phyloP scores from a whole-genome alignment of 1,284 basidiomycete genomes.

The Peniophora sp. region DNA sequence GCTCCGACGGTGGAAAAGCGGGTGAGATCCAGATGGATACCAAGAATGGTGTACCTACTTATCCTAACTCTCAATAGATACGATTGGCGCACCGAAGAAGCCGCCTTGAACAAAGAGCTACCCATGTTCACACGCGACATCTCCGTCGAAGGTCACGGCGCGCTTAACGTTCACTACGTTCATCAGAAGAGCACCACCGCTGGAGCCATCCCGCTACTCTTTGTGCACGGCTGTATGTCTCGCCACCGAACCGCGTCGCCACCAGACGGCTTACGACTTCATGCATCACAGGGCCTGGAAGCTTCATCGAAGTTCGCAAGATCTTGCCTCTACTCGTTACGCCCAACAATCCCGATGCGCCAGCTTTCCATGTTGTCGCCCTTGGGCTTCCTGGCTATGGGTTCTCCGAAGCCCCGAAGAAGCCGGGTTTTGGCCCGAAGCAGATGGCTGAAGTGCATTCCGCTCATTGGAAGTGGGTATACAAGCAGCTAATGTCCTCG shows the following conservation, averaged over 20 bases:
- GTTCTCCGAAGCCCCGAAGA: constrained; percentile 37
- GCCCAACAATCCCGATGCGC: constrained; percentile 28
- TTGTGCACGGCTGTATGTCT: constrained; percentile 36
- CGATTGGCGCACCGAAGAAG: constrained; percentile 36
- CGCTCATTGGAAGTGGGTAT: constrained; percentile 11
- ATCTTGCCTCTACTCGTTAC: constrained; percentile 40
- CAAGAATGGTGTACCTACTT: too few relatives aligned
- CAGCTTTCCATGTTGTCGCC: constrained; percentile 52
- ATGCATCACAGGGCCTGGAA: constrained; percentile 42
- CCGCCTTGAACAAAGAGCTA: constrained; percentile 27
- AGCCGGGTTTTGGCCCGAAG: constrained; percentile 24
- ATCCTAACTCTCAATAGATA: constrained; percentile 16
- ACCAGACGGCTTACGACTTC: neutral
- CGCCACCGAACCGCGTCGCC: too few relatives aligned
- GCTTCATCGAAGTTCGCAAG: constrained; percentile 48
- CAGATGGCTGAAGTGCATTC: constrained; percentile 20
- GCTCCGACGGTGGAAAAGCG: constrained; percentile 27
- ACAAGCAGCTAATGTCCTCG: neutral
- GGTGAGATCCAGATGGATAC: constrained; percentile 27
- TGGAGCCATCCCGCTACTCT: constrained; percentile 36
- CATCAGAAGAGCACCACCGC: constrained; percentile 6
- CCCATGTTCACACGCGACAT: constrained; percentile 37
- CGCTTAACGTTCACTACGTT: constrained; percentile 33
- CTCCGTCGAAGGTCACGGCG: constrained; percentile 25
- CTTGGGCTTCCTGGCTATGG: constrained; percentile 48